Evolutionary conservation across 208 protist species (phyloP).

Genomic region (Acanthamoeba castellanii): DNA sequence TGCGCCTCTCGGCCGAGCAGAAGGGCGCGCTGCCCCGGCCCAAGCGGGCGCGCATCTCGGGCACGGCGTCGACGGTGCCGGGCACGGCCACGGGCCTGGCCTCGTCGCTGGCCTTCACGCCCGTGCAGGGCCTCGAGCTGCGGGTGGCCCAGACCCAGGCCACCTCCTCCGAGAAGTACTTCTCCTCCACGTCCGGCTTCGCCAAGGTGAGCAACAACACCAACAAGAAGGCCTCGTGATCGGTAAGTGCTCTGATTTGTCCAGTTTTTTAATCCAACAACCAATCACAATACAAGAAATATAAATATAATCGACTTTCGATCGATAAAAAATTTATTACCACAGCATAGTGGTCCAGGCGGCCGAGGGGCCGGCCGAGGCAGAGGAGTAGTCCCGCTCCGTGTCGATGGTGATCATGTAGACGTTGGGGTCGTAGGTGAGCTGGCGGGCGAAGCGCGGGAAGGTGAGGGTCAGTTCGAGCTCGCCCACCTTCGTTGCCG

Average conservation of each 20-base stretch:
- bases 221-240: not conserved
- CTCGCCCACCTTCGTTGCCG: no score
- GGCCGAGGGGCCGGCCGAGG: no score
- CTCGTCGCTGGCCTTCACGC: constrained; percentile 81
- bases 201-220: not conserved
- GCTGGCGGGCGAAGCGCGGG: no score
- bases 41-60: not conserved
- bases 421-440: not conserved
- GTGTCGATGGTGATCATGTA: not conserved
- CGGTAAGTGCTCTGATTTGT: no score
- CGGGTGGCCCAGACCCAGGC: constrained; percentile 17
- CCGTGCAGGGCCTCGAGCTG: constrained; percentile 79
- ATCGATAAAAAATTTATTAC: no score
- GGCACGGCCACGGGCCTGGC: constrained; percentile 70
- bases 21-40: not conserved
- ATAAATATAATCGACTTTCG: no score
- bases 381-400: not conserved
- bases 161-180: constrained; percentile 11
- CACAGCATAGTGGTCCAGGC: no score
- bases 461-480: no score
- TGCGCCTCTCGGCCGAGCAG: constrained; percentile 39
- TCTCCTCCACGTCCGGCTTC: constrained; percentile 37
- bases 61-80: not conserved
- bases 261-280: no score
- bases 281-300: no score